Evolutionary conservation across 306 rosid genomes (phyloP).

Genomic region (Pyrus bretschneideri): DNA sequence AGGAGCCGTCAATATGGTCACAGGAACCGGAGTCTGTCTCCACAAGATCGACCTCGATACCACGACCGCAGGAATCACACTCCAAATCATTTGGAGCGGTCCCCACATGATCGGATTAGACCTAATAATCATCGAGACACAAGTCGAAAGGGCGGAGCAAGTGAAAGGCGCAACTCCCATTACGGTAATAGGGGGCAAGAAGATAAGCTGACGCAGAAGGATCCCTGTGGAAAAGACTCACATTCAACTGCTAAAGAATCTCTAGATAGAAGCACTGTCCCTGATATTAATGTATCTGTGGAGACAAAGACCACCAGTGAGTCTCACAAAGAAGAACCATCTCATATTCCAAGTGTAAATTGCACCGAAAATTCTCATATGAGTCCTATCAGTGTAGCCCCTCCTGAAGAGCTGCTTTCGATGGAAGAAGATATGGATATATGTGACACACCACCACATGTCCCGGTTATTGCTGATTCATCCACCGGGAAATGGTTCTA

Average conservation of each 20-base stretch:
- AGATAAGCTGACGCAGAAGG: constrained; percentile 51
- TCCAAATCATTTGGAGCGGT: constrained; percentile 51
- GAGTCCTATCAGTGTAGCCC: constrained; percentile 20
- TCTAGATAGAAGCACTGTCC: constrained; percentile 39
- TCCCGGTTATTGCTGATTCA: constrained; percentile 51
- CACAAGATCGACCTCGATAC: constrained; percentile 51
- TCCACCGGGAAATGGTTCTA: constrained; percentile 90
- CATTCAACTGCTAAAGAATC: constrained; percentile 47
- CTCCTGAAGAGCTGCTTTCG: constrained; percentile 72
- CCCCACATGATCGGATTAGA: constrained; percentile 53
- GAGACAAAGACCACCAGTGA: constrained; percentile 39
- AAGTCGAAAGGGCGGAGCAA: constrained; percentile 40
- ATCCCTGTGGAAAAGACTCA: constrained; percentile 35
- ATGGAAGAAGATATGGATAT: constrained; percentile 99
- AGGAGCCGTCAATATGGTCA: constrained; percentile 68
- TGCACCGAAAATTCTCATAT: constrained; percentile 39
- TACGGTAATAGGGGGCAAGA: constrained; percentile 45
- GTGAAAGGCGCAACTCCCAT: constrained; percentile 44
- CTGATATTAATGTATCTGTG: constrained; percentile 24
- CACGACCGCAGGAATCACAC: constrained; percentile 54
- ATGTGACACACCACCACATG: constrained; percentile 97
- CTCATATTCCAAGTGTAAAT: constrained; percentile 48
- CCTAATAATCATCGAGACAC: constrained; percentile 37
- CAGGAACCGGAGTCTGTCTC: constrained; percentile 63
- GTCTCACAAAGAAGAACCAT: constrained; percentile 41